phyloP scores from a whole-genome alignment of 352 stramenopile species.

The Halophytophthora polymorphica region DNA sequence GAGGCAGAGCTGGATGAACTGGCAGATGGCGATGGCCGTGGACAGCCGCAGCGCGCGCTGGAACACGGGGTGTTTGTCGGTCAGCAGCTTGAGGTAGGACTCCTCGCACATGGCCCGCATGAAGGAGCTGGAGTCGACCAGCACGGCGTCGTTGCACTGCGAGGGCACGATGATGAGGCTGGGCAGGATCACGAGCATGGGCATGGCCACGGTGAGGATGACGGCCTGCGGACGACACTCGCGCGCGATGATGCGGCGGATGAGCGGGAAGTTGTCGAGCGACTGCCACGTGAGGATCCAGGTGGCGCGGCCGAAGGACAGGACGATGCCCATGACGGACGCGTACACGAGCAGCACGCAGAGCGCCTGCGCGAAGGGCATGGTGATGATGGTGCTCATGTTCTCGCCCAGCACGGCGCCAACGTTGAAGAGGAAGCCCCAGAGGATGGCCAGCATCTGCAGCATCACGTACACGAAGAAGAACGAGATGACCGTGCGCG shows the following conservation, averaged over 20 bases:
- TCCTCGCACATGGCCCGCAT: slow-evolving; percentile 69
- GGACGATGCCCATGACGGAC: slow-evolving; percentile 80
- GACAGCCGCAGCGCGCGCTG: slow-evolving; percentile 76
- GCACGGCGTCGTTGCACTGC: slow-evolving; percentile 34
- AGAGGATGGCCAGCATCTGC: slow-evolving; percentile 81
- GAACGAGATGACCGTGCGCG: slow-evolving; percentile 65
- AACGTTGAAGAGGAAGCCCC: slow-evolving; percentile 84
- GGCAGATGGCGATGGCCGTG: slow-evolving; percentile 76
- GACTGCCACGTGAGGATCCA: slow-evolving; percentile 90
- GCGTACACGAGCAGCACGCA: slow-evolving; percentile 82
- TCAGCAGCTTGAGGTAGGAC: slow-evolving; percentile 84
- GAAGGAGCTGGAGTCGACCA: slow-evolving; percentile 29
- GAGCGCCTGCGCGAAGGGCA: slow-evolving; percentile 68
- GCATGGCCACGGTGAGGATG: slow-evolving; percentile 69
- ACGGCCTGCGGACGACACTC: slow-evolving; percentile 77
- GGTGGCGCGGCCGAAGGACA: slow-evolving; percentile 79
- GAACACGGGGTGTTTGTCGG: slow-evolving; percentile 78
- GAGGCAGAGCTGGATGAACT: slow-evolving; percentile 85
- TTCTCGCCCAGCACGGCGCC: slow-evolving; percentile 83
- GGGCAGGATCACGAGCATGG: slow-evolving; percentile 70
- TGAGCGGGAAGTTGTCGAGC: slow-evolving; percentile 83
- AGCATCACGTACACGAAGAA: slow-evolving; percentile 87
- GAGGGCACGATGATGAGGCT: slow-evolving; percentile 76
- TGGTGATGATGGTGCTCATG: slow-evolving; percentile 82
- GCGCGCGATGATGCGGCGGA: slow-evolving; percentile 77